A percentile compares a stretch with the other conserved stretches of the same genome.
These are phyloP conservation scores for Aspergillus affinis DNA, from an alignment of 495 filamentous ascomycete species.

Conservation along the genomic window DNA sequence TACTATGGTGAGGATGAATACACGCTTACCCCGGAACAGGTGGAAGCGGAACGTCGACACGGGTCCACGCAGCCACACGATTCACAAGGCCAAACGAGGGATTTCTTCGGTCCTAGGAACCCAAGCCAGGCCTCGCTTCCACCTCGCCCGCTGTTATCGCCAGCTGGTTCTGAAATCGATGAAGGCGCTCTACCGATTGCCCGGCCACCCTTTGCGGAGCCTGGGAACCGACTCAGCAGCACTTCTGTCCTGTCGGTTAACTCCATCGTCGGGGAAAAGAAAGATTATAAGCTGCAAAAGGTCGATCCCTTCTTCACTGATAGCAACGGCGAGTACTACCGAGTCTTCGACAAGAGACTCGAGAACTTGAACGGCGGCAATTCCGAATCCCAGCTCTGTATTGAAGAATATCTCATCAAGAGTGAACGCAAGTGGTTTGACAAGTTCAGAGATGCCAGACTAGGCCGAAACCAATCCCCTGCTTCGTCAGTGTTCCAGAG, in stretches of 20 bases:
- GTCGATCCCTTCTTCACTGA: slow-evolving; percentile 74
- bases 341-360: slow-evolving; percentile 59
- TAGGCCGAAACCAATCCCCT: slow-evolving; percentile 48
- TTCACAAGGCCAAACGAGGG: slow-evolving; percentile 10
- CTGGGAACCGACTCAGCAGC: slow-evolving; percentile 41
- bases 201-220: slow-evolving; percentile 31
- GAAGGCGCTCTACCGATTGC: slow-evolving; percentile 37
- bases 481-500: slow-evolving; percentile 40
- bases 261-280: slow-evolving; percentile 59
- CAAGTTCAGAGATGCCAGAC: slow-evolving; percentile 58
- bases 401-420: slow-evolving; percentile 65
- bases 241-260: slow-evolving; percentile 51
- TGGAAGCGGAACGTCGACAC: slow-evolving; percentile 31
- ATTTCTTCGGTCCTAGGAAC: slow-evolving; percentile 23
- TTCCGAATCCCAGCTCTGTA: slow-evolving; percentile 61
- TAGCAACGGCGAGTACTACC: slow-evolving; percentile 61
- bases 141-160: slow-evolving; percentile 25
- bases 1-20: slow-evolving; percentile 48
- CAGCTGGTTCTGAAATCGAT: slow-evolving; percentile 38
- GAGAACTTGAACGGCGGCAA: slow-evolving; percentile 56
- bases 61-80: slow-evolving; percentile 22
- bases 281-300: slow-evolving; percentile 65
- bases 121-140: slow-evolving; percentile 32
- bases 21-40: slow-evolving; percentile 36
- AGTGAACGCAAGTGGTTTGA: slow-evolving; percentile 73